Evolutionary conservation across 78 protist species (phyloP).

Genomic region (Dictyostelium citrinum): DNA sequence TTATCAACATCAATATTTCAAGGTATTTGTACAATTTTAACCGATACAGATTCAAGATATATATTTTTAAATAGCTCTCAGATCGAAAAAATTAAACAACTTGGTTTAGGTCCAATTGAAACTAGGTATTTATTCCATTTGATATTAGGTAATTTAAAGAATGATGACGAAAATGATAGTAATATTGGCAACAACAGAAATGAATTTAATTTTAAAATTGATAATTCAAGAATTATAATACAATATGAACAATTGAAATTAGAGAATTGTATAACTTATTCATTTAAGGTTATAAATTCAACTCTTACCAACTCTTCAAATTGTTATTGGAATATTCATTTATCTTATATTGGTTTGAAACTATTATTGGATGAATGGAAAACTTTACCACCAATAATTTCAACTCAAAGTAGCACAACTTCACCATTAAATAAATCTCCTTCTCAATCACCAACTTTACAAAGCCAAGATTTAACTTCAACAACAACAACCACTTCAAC

Average conservation of each 20-base stretch:
- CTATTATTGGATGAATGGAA: constrained; percentile 72
- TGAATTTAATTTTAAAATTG: not conserved
- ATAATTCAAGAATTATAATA: not conserved
- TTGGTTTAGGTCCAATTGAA: constrained; percentile 22
- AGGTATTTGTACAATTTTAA: constrained; percentile 22
- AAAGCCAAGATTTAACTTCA: not conserved
- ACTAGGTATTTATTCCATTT: constrained; percentile 46
- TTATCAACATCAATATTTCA: not conserved
- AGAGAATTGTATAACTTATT: constrained; percentile 50
- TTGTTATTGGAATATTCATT: constrained; percentile 72
- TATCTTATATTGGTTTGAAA: constrained; percentile 35
- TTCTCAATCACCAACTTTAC: constrained; percentile 15
- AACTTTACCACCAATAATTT: constrained; percentile 9
- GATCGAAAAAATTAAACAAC: constrained; percentile 19
- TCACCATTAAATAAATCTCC: not conserved
- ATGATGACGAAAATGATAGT: not conserved
- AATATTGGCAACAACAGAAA: not conserved
- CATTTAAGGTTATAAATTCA: constrained; percentile 50
- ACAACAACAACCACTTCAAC: constrained; percentile 1
- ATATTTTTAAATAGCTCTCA: constrained; percentile 7
- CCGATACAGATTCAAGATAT: constrained; percentile 52
- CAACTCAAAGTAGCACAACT: not conserved
- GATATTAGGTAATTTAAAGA: constrained; percentile 1
- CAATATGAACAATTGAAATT: constrained; percentile 32
- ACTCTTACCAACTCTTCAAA: constrained; percentile 47